phyloP scores from a whole-genome alignment of 768 basidiomycete species.

The Tephrocybe sp. region DNA sequence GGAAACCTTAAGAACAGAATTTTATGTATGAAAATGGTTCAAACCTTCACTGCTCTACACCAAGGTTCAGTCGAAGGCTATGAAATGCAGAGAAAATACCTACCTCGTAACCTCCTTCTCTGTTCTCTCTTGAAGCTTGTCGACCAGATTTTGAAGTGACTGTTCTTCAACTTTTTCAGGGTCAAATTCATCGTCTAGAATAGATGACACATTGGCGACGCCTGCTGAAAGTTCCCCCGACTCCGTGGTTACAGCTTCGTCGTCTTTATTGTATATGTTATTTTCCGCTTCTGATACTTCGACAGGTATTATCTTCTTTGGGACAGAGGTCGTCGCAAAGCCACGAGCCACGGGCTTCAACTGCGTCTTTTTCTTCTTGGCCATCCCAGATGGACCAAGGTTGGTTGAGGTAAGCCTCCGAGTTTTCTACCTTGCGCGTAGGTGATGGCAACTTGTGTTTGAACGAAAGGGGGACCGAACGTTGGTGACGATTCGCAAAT shows the following conservation, averaged over 20 bases:
- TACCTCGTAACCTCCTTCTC: slow-evolving; percentile 85
- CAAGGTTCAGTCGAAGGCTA: not conserved
- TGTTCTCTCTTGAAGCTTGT: slow-evolving; percentile 82
- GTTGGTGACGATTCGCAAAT: not conserved
- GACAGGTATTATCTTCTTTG: slow-evolving; percentile 60
- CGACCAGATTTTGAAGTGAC: slow-evolving; percentile 70
- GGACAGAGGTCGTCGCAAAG: slow-evolving; percentile 80
- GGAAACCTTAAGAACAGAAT: slow-evolving; percentile 4
- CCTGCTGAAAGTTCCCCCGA: not conserved
- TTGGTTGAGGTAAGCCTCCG: not conserved
- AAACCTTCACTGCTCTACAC: slow-evolving; percentile 37
- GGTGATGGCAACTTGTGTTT: not conserved
- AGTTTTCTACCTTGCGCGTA: slow-evolving; percentile 7
- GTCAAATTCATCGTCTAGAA: slow-evolving; percentile 28
- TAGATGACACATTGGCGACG: slow-evolving; percentile 8
- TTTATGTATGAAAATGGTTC: not conserved
- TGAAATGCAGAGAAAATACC: slow-evolving; percentile 2
- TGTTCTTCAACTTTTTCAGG: slow-evolving; percentile 48
- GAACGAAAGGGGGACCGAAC: not conserved
- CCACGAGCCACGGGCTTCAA: slow-evolving; percentile 73
- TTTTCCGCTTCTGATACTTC: slow-evolving; percentile 24
- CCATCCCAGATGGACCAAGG: slow-evolving; percentile 44
- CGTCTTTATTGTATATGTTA: slow-evolving; percentile 11
- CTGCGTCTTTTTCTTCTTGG: slow-evolving; percentile 86
- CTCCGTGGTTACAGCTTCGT: slow-evolving; percentile 6